Percentiles rank a stretch among this genome's conserved stretches.
These are phyloP conservation scores for Aspergillus avenaceus DNA, from an alignment of 495 filamentous ascomycete genomes.

Conservation along the genomic window DNA sequence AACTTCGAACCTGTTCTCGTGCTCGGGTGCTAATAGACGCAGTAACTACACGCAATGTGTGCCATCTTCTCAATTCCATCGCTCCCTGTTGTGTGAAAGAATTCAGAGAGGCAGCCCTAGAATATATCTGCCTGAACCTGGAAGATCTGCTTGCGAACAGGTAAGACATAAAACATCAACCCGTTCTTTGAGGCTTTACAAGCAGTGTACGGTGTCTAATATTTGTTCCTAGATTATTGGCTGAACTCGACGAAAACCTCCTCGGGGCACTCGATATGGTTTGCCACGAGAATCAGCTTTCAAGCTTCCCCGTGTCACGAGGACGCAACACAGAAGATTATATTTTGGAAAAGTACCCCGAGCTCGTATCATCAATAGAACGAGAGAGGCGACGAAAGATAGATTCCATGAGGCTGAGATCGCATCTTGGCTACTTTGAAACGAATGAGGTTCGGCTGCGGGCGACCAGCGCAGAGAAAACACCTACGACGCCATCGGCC, in stretches of 20 bases:
- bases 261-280: slow-evolving; percentile 72
- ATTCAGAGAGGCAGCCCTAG: slow-evolving; percentile 83
- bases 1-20: neutral
- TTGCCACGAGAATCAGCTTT: slow-evolving; percentile 76
- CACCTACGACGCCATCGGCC: slow-evolving; percentile 46
- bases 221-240: slow-evolving; percentile 52
- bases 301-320: slow-evolving; percentile 67
- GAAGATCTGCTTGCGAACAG: slow-evolving; percentile 88
- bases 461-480: slow-evolving; percentile 47
- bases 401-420: slow-evolving; percentile 56
- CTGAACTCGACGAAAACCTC: slow-evolving; percentile 82
- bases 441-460: slow-evolving; percentile 39
- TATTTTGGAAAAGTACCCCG: slow-evolving; percentile 69
- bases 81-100: slow-evolving; percentile 74
- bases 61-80: slow-evolving; percentile 76
- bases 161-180: slow-evolving; percentile 28
- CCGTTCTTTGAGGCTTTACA: neutral
- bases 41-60: slow-evolving; percentile 84
- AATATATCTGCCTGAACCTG: slow-evolving; percentile 88
- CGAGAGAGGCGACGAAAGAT: slow-evolving; percentile 53
- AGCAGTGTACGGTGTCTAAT: no score
- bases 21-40: slow-evolving; percentile 17
- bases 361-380: slow-evolving; percentile 49
- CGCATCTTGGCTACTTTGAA: slow-evolving; percentile 57
- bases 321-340: slow-evolving; percentile 67